These are phyloP conservation scores for Russula sp. DNA, from an alignment of 768 basidiomycete species.

Conservation along the genomic window DNA sequence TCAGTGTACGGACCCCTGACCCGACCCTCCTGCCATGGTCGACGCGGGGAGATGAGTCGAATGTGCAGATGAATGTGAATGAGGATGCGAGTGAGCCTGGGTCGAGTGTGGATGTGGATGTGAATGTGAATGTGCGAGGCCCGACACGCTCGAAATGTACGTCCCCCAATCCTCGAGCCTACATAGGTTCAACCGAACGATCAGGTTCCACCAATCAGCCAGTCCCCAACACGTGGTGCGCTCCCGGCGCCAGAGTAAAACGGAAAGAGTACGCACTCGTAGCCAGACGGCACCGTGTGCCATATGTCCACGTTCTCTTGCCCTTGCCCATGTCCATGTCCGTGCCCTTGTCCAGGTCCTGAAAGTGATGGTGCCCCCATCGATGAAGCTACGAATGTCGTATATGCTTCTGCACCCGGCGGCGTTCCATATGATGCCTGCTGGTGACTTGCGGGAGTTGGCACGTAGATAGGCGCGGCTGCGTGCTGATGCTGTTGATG, in stretches of 20 bases:
- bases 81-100: slow-evolving; percentile 3
- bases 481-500: slow-evolving; percentile 16
- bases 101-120: neutral
- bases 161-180: slow-evolving; percentile 30
- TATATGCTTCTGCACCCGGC: slow-evolving; percentile 5
- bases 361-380: neutral
- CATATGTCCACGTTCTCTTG: slow-evolving; percentile 21
- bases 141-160: slow-evolving; percentile 27
- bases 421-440: slow-evolving; percentile 14
- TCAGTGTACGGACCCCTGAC: slow-evolving; percentile 17
- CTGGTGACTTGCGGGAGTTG: slow-evolving; percentile 4
- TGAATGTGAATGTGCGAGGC: slow-evolving; percentile 20
- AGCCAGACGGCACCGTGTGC: slow-evolving; percentile 28
- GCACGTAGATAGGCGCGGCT: slow-evolving; percentile 8
- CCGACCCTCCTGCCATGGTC: slow-evolving; percentile 6
- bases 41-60: slow-evolving; percentile 2
- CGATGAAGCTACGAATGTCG: slow-evolving; percentile 9
- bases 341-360: neutral
- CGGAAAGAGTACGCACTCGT: slow-evolving; percentile 27
- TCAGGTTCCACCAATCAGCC: slow-evolving; percentile 13
- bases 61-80: neutral
- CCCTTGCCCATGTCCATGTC: slow-evolving; percentile 9
- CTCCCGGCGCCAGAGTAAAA: slow-evolving; percentile 6
- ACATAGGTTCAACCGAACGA: neutral
- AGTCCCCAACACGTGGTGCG: slow-evolving; percentile 10